Conservation (phyloP, 1,139 yeast species). For the Debaryomyces singareniensis region DNA sequence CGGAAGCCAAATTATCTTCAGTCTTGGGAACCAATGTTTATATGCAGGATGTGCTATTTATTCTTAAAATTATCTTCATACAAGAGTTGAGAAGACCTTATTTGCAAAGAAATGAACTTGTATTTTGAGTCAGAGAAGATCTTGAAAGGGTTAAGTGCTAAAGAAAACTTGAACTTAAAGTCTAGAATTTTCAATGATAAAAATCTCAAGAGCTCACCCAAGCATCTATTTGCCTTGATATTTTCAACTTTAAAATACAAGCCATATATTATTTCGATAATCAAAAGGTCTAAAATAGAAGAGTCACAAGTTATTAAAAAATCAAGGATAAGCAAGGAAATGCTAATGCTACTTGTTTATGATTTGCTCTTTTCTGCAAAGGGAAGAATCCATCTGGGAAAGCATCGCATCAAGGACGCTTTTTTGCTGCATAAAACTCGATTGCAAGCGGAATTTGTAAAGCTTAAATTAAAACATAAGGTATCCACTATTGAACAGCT, state of each 20-base stretch:
- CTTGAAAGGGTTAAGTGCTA: conserved; percentile 13
- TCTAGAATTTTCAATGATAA: conserved; percentile 56
- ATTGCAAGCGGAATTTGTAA: conserved; percentile 73
- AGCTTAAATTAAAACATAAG: conserved; percentile 64
- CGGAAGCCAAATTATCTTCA: no score
- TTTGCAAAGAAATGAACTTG: conserved; percentile 45
- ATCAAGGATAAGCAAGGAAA: conserved; percentile 34
- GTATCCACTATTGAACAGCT: conserved; percentile 34
- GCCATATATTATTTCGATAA: conserved; percentile 52
- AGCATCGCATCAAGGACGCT: conserved; percentile 80
- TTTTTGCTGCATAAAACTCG: conserved; percentile 73
- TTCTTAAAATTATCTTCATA: no score
- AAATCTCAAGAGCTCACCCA: conserved; percentile 44
- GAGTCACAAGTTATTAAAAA: conserved; percentile 25
- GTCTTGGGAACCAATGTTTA: no score
- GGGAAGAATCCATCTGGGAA: conserved; percentile 86
- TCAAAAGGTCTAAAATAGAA: conserved; percentile 62
- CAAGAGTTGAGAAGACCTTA: no score
- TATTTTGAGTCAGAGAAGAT: conserved; percentile 58
- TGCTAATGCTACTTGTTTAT: conserved; percentile 65
- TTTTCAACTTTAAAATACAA: conserved; percentile 69
- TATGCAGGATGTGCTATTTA: no score
- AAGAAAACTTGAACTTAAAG: conserved; percentile 45
- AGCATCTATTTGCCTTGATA: conserved; percentile 80
- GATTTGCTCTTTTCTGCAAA: conserved; percentile 71